Conservation (phyloP, 257 asterid genomes). For the Mitragyna speciosa region DNA sequence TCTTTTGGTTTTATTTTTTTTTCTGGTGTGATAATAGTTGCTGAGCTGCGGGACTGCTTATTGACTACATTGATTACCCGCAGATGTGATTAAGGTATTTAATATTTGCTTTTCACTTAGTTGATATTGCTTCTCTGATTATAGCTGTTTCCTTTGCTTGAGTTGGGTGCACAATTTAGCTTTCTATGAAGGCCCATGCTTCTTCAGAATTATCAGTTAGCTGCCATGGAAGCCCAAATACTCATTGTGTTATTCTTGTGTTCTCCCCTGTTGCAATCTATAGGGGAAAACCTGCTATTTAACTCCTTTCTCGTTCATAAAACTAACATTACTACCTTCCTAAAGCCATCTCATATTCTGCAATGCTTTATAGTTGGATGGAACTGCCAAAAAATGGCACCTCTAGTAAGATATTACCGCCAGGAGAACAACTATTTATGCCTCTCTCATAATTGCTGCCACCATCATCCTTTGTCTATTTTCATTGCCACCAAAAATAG, state of each 20-base stretch:
- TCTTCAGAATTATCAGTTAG: background rate
- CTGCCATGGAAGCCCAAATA: background rate
- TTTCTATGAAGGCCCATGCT: background rate
- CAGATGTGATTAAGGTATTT: conserved; percentile 34
- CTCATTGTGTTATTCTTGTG: background rate
- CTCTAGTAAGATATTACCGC: background rate
- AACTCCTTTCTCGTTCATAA: background rate
- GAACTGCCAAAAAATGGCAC: background rate
- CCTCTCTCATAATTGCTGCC: background rate
- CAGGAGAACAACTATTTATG: background rate
- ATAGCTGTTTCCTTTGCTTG: background rate
- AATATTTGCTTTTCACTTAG: background rate
- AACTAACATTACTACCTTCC: background rate
- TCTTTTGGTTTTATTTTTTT: background rate
- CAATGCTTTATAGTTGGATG: background rate
- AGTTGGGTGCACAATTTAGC: background rate
- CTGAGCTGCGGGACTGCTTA: conserved; percentile 29
- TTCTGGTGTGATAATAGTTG: conserved; percentile 15
- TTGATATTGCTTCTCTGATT: background rate
- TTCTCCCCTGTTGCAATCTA: background rate
- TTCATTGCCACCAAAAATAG: background rate
- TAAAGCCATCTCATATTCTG: background rate
- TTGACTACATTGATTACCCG: conserved; percentile 32
- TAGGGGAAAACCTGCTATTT: background rate
- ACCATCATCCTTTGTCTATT: background rate